A percentile compares a stretch with the other conserved stretches of the same genome.
Conservation (phyloP, 371 early-diverging fungal species). For the Funneliformis caledonium region DNA sequence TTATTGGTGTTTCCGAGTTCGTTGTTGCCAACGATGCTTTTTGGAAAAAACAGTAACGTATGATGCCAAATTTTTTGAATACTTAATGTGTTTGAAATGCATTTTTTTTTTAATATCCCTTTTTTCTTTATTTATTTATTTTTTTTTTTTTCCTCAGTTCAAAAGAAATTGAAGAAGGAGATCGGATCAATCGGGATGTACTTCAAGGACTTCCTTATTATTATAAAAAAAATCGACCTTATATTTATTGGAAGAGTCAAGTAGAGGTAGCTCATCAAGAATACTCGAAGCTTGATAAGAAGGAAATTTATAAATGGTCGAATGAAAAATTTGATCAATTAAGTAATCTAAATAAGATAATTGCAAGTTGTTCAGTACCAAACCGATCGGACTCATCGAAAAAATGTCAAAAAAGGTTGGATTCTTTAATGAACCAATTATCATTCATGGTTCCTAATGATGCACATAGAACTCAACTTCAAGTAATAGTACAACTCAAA, state of each 20-base stretch:
- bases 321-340: neutral
- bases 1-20: slow-evolving; percentile 36
- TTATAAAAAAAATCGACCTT: neutral
- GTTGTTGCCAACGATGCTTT: slow-evolving; percentile 24
- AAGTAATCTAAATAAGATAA: neutral
- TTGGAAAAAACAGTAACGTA: slow-evolving; percentile 30
- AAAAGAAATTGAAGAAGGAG: slow-evolving; percentile 6
- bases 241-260: neutral
- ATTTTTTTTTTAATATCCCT: neutral
- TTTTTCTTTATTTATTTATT: neutral
- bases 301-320: neutral
- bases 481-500: slow-evolving; percentile 7
- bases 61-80: neutral
- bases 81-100: neutral
- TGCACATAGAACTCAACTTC: neutral
- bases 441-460: neutral
- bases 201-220: neutral
- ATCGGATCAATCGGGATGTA: neutral
- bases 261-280: slow-evolving; percentile 20
- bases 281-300: neutral
- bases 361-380: neutral
- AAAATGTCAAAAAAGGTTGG: neutral
- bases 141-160: neutral
- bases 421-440: neutral
- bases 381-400: neutral